Base-by-base conservation (phyloP, 2,329 filamentous ascomycete genomes). In the Colletotrichum incanum region DNA sequence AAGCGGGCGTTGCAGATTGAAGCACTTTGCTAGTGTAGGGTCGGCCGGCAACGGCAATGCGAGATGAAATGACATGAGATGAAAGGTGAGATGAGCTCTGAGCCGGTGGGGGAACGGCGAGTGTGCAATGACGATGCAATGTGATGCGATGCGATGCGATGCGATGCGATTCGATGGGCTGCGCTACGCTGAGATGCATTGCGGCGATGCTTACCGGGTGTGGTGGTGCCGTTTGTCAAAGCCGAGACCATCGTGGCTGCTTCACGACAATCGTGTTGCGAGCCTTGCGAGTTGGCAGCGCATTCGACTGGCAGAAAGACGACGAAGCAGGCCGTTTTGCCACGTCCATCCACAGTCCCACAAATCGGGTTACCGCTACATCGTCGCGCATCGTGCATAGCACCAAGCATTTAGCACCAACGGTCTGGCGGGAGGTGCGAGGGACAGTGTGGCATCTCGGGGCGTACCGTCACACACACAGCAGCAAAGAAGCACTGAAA, bases 331-430 rank as follows among this genome's bases (percentile, higher is more conserved):
- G 39, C 43, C 56, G 26, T 66, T 41, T 60, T 41, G 65, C 54
- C 62, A 59, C 41, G 31, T 58, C 55, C 52, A 54, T 47, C 67
- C 23, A 28, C 43, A 11, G 9, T 47, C n/a, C 20, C 54, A 65
- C 52, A 34, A 34, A 45, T 70, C 56, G 60, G 54, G 34, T 20
- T 52, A 41, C 52, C 52, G 52, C 60, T 50, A 1, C 34, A 58
- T 68, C 43, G 14, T 62, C 16, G 37, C 26, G 47, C 50, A 39
- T 39, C 26, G n/a, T 50, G 59, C 59, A 43, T 52, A 16, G 16
- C 58, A 47, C 59, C 69, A 63, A 63, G 65, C 26, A 52, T 60
- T 59, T 69, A 72, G 65, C 65, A 72, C 65, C 58, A 72, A 69
- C 65, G 67, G 67, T 47, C 52, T 69, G 66, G 66, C 67, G 61